Conservation (phyloP, 116 monocot genomes). For the Dioscorea cayenensis region DNA sequence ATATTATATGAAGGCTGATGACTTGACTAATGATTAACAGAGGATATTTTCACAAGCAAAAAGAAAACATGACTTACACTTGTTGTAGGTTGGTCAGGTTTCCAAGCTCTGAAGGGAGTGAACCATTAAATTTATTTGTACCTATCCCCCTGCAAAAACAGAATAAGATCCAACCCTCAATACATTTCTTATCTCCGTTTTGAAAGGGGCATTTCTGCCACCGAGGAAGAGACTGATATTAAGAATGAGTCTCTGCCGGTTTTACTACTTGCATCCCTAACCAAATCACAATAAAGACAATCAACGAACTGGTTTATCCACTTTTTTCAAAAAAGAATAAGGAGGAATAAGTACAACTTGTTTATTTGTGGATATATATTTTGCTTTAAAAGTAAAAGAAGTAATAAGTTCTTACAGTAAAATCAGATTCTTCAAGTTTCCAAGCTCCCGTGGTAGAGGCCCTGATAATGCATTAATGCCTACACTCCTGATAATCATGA, state of each 20-base stretch:
- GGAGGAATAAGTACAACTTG: not conserved
- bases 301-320: not conserved
- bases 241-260: not conserved
- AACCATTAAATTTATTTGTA: constrained; percentile 49
- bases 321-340: no score
- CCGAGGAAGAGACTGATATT: no score
- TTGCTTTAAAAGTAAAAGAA: not conserved
- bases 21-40: not conserved
- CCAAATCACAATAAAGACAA: not conserved
- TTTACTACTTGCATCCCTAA: not conserved
- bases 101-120: constrained; percentile 55
- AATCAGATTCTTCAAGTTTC: not conserved
- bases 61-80: constrained; percentile 8
- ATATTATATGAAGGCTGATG: not conserved
- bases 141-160: constrained; percentile 33
- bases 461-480: constrained; percentile 4
- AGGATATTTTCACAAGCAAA: not conserved
- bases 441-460: not conserved
- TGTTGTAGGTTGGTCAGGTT: constrained; percentile 37
- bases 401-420: not conserved
- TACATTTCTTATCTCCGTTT: no score
- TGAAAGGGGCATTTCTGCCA: no score
- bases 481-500: not conserved
- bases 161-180: not conserved
- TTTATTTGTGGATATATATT: not conserved